Conservation (phyloP, 2,329 filamentous ascomycete species). For the Aspergillus sp. region DNA sequence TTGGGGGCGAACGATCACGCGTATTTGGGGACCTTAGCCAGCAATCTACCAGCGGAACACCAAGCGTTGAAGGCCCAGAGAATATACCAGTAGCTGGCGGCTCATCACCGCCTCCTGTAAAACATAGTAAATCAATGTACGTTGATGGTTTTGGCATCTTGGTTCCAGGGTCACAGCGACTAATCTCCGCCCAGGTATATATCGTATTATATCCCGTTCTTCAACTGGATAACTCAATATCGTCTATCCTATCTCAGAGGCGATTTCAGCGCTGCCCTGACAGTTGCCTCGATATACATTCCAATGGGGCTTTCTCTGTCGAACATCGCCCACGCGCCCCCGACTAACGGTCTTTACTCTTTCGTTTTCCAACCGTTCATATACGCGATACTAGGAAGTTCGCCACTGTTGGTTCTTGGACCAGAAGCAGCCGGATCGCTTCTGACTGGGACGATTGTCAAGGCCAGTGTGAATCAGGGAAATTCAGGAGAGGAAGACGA, state of each 20-base stretch:
- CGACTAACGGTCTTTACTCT: constrained; percentile 90
- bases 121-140: constrained; percentile 74
- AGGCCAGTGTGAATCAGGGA: constrained; percentile 73
- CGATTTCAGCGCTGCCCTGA: constrained; percentile 84
- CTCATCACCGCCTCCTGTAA: constrained; percentile 73
- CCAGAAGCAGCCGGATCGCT: constrained; percentile 93
- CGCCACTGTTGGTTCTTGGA: constrained; percentile 90
- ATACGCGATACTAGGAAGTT: constrained; percentile 89
- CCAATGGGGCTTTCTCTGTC: constrained; percentile 94
- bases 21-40: background rate
- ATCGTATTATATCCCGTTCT: constrained; percentile 87
- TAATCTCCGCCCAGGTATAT: constrained; percentile 67
- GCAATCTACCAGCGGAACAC: background rate
- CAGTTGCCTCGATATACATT: constrained; percentile 98
- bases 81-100: constrained; percentile 72
- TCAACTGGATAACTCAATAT: constrained; percentile 91
- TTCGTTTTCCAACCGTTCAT: constrained; percentile 92
- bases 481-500: constrained; percentile 68
- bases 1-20: constrained; percentile 46
- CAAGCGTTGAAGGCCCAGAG: constrained; percentile 58
- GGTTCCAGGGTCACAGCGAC: background rate
- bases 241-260: constrained; percentile 79
- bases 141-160: constrained; percentile 30
- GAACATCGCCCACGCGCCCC: constrained; percentile 89
- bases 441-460: constrained; percentile 84